A percentile compares a stretch with the other conserved stretches of the same genome.
Conservation (phyloP, 2,329 filamentous ascomycete species). For the Colletotrichum ledebouriae region DNA sequence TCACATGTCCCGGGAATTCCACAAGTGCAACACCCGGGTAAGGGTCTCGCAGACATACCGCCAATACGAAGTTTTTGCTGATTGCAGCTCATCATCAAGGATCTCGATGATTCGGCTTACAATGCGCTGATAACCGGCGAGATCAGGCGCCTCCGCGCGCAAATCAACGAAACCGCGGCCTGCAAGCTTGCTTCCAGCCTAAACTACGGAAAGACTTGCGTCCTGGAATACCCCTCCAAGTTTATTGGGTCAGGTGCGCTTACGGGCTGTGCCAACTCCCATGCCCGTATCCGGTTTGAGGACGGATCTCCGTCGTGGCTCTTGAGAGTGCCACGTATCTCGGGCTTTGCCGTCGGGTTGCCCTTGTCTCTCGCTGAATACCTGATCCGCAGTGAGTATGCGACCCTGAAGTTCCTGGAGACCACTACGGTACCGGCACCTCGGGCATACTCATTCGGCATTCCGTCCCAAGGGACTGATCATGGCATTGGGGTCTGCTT, state of each 20-base stretch:
- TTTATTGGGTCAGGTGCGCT: slow-evolving; percentile 43
- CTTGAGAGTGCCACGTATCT: slow-evolving; percentile 46
- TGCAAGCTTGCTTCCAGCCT: slow-evolving; percentile 43
- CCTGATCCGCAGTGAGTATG: slow-evolving; percentile 50
- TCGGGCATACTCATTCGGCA: slow-evolving; percentile 45
- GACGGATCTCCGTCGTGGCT: slow-evolving; percentile 46
- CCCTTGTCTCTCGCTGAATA: slow-evolving; percentile 45
- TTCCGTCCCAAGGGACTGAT: slow-evolving; percentile 42
- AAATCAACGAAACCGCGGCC: slow-evolving; percentile 43
- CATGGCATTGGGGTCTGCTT: slow-evolving; percentile 47
- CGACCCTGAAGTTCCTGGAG: slow-evolving; percentile 51
- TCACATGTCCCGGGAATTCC: too few species aligned
- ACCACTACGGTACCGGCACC: slow-evolving; percentile 46
- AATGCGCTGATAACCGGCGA: slow-evolving; percentile 31
- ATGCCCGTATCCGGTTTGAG: slow-evolving; percentile 46
- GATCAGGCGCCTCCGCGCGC: slow-evolving; percentile 39
- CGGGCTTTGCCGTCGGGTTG: slow-evolving; percentile 44
- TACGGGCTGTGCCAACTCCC: slow-evolving; percentile 47
- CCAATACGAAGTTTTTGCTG: too few species aligned
- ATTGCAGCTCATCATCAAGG: neutral
- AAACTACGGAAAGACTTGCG: slow-evolving; percentile 40
- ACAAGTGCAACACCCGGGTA: too few species aligned
- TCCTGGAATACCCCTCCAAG: slow-evolving; percentile 37
- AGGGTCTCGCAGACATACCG: too few species aligned
- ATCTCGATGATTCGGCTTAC: neutral